Percentiles rank a stretch among this genome's conserved stretches.
Evolutionary conservation across 2,329 filamentous ascomycete genomes (phyloP).

Genomic region (Botrytis medusae): DNA sequence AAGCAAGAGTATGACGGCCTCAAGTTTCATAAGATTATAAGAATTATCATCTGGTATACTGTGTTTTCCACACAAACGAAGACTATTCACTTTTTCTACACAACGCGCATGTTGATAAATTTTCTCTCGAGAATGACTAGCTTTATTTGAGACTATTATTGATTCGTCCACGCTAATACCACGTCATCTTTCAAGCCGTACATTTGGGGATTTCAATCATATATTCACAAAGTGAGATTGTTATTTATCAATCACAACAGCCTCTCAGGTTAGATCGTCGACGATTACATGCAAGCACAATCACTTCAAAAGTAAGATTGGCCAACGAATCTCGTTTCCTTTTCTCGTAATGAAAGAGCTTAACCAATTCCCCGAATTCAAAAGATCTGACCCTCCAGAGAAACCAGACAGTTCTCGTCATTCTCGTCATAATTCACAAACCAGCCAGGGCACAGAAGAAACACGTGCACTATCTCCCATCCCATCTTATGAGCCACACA

Average conservation of each 20-base stretch:
- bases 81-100: background rate
- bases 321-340: no score
- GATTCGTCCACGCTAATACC: background rate
- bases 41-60: background rate
- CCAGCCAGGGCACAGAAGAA: background rate
- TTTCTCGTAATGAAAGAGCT: background rate
- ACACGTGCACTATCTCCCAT: background rate
- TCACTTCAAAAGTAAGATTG: background rate
- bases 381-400: background rate
- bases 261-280: background rate
- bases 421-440: background rate
- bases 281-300: background rate
- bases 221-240: background rate
- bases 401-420: background rate
- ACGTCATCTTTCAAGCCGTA: background rate
- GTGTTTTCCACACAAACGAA: no score
- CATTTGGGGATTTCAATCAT: background rate
- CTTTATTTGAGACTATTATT: background rate
- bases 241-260: no score
- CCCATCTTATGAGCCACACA: background rate
- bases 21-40: rapidly evolving
- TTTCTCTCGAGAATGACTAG: background rate
- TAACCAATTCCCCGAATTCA: no score
- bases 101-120: background rate
- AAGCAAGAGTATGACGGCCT: background rate